Base-by-base conservation (phyloP, 352 stramenopile species). In the Globisporangium canariense region DNA sequence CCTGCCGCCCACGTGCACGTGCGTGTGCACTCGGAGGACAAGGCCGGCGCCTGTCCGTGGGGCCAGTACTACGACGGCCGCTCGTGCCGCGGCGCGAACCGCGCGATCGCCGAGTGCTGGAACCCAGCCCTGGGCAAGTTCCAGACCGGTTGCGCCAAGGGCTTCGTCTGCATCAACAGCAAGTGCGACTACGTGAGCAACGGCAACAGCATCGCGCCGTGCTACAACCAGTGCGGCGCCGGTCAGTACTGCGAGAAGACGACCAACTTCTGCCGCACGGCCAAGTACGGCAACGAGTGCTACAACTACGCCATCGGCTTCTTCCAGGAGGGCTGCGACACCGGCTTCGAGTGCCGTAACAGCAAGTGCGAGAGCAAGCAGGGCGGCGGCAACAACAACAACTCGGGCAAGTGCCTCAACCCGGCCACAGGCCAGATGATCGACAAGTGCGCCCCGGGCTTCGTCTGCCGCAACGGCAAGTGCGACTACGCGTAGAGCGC, bases 271-370 rank as follows among this genome's bases (percentile, higher is more conserved):
- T 63, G 58, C 58, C 58, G 58, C 11, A n/a, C 40, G 4, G 11
- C 58, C 22, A 55, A 55, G n/a, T 63, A 46, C 16, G 4, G 10
- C 41, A 54, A 54, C 41, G 58, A 63, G 41, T 55, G 58, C 46
- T 63, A 55, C 46, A 63, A 63, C 58, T 63, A 63, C 34, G 58
- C 58, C 28, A 63, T 55, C 28, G 58, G 58, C 8, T 63, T 43
- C 43, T 63, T 55, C 58, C 43, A 56, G 43, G 45, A 55, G 11
- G 58, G 46, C 14, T 64, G 58, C 47, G 58, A 58, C 22, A 8
- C 32, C 20, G 58, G 58, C 20, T 58, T 64, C 30, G 49, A 47
- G 34, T 64, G 58, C 49, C 58, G 49, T n/a, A 64, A 64, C 58
- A 50, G 45, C 34, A 64, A 62, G 56, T 62, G 56, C 56, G 56